A percentile compares a stretch with the other conserved stretches of the same genome.
Evolutionary conservation across 2,329 filamentous ascomycete genomes (phyloP).

Genomic region (Claviceps monticola): DNA sequence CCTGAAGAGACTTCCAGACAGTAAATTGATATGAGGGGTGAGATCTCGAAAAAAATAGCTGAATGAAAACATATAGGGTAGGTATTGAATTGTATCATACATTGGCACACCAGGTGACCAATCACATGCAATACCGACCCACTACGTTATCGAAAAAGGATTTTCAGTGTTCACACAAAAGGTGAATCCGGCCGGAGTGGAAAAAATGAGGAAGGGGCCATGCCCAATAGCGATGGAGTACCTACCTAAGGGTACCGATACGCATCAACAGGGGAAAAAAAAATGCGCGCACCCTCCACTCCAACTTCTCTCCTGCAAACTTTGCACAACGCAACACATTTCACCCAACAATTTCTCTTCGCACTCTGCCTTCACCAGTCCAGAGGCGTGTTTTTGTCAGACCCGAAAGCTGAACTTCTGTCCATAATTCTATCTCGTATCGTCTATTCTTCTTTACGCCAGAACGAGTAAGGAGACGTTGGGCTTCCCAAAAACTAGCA

Average conservation of each 20-base stretch:
- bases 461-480: not conserved
- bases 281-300: slow-evolving; percentile 5
- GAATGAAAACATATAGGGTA: slow-evolving; percentile 1
- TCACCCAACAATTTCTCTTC: not conserved
- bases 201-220: slow-evolving; percentile 9
- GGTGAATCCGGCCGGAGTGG: not conserved
- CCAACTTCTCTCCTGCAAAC: slow-evolving; percentile 14
- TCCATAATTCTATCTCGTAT: not conserved
- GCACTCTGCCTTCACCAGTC: slow-evolving; percentile 15
- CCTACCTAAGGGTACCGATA: no score
- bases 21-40: no score
- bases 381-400: slow-evolving; percentile 8
- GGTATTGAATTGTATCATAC: not conserved
- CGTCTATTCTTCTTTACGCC: not conserved
- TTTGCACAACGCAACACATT: slow-evolving; percentile 5
- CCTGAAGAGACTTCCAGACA: no score
- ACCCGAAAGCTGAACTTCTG: not conserved
- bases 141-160: not conserved
- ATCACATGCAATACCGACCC: slow-evolving; percentile 1
- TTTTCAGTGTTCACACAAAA: slow-evolving; percentile 3
- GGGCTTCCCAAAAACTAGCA: not conserved
- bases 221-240: no score
- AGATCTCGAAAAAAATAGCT: no score
- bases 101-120: not conserved
- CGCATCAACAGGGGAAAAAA: slow-evolving; percentile 10